Evolutionary conservation across 2,329 filamentous ascomycete species (phyloP), one percentile per base, ranked within the genome.

Genomic region (Balansia obtecta): DNA sequence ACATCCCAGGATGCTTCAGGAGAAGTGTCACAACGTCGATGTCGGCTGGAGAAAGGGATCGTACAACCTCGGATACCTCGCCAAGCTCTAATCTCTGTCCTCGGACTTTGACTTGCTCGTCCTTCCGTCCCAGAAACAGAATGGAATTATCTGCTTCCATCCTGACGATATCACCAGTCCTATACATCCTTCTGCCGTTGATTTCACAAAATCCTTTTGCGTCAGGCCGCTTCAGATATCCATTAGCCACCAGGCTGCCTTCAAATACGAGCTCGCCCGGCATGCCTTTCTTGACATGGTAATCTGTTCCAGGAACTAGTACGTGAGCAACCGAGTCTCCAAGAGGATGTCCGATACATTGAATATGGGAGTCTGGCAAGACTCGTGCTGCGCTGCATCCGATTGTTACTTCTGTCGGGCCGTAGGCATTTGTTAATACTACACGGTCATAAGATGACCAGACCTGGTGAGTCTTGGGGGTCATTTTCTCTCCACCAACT

Each of bases 381-480:
- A 57, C 50, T 12, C 38, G 32, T 30, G 51, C 51, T 4, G 50
- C 44, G 4, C 52, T 34, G 42, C 77, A 78, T 34, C 80, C 80
- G 51, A 84, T 83, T 0, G 80, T 84, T 9, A 79, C 76, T 61
- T 85, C 81, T 1, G 80, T 84, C 1, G 81, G 81, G 1, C 81
- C 81, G 53, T 84, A 61, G 34, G 56, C 56, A 51, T 60, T 60
- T 41, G 56, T 46, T 7, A 61, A 53, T 12, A 34, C 48, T 20
- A 42, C 40, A 18, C 40, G 40, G 11, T 22, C 40, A 13, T n/a
- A 22, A 12, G 40, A 22, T 20, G 40, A 18, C 40, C 40, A 42
- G 12, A 42, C 18, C 13, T 42, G 18, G n/a, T 42, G 40, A 20
- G 32, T 50, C 32, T 52, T n/a, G 1, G 68, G 70, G 55, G 79